phyloP scores from a whole-genome alignment of 2,329 filamentous ascomycete species.

The Alternaria consortialis region DNA sequence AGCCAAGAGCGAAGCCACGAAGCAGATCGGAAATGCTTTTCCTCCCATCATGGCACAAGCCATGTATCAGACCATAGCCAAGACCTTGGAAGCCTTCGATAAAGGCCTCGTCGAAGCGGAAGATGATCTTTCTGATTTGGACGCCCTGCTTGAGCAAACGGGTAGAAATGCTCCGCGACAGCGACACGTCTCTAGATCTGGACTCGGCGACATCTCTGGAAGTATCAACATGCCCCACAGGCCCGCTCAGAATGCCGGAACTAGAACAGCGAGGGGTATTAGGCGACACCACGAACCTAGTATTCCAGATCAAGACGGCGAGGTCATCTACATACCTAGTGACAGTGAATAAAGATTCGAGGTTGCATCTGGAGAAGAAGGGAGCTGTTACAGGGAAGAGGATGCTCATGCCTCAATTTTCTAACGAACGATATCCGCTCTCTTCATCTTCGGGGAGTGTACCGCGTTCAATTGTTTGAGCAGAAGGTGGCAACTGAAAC shows the following conservation, averaged over 20 bases:
- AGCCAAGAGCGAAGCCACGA: conserved; percentile 9
- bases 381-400: neutral
- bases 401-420: neutral
- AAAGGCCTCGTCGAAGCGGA: conserved; percentile 34
- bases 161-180: neutral
- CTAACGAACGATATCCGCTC: no score
- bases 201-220: neutral
- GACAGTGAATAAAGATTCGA: neutral
- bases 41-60: conserved; percentile 26
- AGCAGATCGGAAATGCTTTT: conserved; percentile 37
- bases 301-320: neutral
- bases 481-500: neutral
- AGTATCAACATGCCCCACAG: neutral
- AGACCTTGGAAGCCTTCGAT: conserved; percentile 38
- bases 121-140: conserved; percentile 32
- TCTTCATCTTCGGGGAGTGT: neutral
- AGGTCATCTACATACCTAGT: neutral
- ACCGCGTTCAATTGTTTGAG: neutral
- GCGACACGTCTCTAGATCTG: neutral
- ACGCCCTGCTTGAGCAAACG: neutral
- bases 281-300: neutral
- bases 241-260: no score
- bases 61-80: conserved; percentile 6
- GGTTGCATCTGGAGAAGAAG: neutral
- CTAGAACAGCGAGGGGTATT: neutral